Percentiles rank a stretch among this genome's conserved stretches.
These are phyloP conservation scores for Penicillium cinerascens DNA, from an alignment of 495 filamentous ascomycete species.

Conservation along the genomic window DNA sequence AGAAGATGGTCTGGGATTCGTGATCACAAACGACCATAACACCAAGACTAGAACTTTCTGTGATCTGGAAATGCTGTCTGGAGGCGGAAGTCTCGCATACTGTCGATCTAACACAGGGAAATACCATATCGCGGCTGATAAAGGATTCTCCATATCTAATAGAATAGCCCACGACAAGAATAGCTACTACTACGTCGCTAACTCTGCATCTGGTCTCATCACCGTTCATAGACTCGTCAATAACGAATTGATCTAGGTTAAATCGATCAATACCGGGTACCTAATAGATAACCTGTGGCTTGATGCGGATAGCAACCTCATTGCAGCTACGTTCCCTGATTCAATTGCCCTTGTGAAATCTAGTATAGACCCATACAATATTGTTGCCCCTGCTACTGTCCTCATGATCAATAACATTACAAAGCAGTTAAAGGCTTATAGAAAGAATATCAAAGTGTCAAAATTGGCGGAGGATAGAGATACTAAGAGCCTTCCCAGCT, in stretches of 20 bases:
- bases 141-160: constrained; percentile 28
- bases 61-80: constrained; percentile 9
- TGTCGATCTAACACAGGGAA: constrained; percentile 16
- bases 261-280: constrained; percentile 24
- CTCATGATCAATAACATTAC: too few relatives aligned
- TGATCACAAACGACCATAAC: constrained; percentile 36
- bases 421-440: too few relatives aligned
- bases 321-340: constrained; percentile 29
- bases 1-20: constrained; percentile 19
- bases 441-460: not conserved
- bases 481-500: constrained; percentile 4
- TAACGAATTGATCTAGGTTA: constrained; percentile 17
- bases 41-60: constrained; percentile 25
- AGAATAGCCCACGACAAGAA: constrained; percentile 27
- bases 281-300: constrained; percentile 37
- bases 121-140: constrained; percentile 24
- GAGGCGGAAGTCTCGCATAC: constrained; percentile 13
- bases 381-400: constrained; percentile 10
- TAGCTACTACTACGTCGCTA: constrained; percentile 32
- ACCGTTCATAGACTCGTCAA: constrained; percentile 23
- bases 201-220: constrained; percentile 16
- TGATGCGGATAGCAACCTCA: constrained; percentile 35
- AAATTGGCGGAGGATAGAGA: constrained; percentile 9
- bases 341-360: constrained; percentile 9
- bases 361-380: constrained; percentile 5